These are phyloP conservation scores for Cantharellus anzutake DNA, from an alignment of 768 basidiomycete species.

Conservation along the genomic window DNA sequence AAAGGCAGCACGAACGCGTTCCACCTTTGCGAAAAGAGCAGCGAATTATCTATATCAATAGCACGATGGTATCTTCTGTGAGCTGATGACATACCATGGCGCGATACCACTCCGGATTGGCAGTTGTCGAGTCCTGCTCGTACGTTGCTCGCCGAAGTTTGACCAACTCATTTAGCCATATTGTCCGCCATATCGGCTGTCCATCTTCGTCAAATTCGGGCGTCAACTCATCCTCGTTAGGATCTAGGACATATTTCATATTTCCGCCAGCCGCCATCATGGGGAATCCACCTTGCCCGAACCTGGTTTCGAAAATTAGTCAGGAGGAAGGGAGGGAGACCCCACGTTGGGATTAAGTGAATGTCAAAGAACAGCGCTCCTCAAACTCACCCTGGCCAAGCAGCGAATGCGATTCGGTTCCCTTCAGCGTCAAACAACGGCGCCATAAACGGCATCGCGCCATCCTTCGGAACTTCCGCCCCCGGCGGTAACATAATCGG, in stretches of 20 bases:
- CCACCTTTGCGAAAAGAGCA: neutral
- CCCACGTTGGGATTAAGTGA: neutral
- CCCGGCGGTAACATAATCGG: no score
- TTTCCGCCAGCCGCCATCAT: neutral
- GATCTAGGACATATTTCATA: neutral
- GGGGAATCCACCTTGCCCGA: neutral
- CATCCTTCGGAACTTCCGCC: neutral
- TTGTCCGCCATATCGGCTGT: conserved; percentile 35
- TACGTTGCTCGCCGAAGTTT: conserved; percentile 52
- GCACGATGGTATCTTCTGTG: neutral
- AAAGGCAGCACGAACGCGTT: neutral
- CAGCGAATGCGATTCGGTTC: neutral
- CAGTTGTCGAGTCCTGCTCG: conserved; percentile 71
- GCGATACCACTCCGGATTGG: conserved; percentile 61
- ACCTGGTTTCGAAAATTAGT: neutral
- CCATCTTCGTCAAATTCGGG: conserved; percentile 1
- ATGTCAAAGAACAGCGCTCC: neutral
- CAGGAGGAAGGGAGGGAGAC: neutral
- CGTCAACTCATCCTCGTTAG: neutral
- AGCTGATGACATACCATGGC: neutral
- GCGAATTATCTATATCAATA: neutral
- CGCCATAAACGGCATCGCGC: neutral
- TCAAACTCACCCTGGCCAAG: neutral
- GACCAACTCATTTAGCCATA: conserved; percentile 64
- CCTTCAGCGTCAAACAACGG: neutral